phyloP scores from a whole-genome alignment of 2,329 filamentous ascomycete species.

The Scedosporium aurantiacum region DNA sequence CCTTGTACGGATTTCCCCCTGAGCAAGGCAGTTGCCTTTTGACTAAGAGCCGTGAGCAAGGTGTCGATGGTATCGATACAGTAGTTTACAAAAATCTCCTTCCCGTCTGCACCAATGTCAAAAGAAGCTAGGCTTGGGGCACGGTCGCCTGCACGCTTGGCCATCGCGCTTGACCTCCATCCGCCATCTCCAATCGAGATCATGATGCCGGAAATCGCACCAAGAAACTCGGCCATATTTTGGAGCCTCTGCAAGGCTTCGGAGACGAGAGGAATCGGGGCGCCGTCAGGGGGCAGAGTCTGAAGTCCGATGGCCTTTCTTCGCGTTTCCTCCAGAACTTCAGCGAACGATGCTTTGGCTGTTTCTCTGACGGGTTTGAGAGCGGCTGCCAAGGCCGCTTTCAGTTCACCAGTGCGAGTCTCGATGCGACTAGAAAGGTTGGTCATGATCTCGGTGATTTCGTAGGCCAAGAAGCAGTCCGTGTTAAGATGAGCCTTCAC shows the following conservation, averaged over 20 bases:
- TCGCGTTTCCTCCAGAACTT: constrained; percentile 74
- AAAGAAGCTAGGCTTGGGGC: constrained; percentile 66
- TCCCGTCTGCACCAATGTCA: constrained; percentile 80
- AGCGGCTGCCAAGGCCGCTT: constrained; percentile 69
- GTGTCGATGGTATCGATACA: constrained; percentile 79
- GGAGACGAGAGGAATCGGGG: constrained; percentile 63
- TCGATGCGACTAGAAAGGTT: constrained; percentile 70
- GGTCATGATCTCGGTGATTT: constrained; percentile 85
- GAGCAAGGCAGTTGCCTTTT: constrained; percentile 59
- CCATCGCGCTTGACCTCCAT: constrained; percentile 50
- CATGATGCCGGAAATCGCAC: constrained; percentile 80
- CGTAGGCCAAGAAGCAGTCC: constrained; percentile 91
- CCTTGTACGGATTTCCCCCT: constrained; percentile 71
- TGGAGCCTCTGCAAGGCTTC: constrained; percentile 82
- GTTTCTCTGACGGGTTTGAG: constrained; percentile 86
- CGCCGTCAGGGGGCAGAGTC: constrained; percentile 65
- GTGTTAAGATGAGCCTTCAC: constrained; percentile 78
- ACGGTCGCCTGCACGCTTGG: constrained; percentile 28
- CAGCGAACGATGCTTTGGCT: constrained; percentile 72
- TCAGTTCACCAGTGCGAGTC: constrained; percentile 72
- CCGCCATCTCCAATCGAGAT: constrained; percentile 87
- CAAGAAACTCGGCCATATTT: constrained; percentile 75
- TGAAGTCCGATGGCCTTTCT: constrained; percentile 55
- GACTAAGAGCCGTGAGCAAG: constrained; percentile 63
- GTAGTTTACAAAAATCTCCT: constrained; percentile 81